Evolutionary conservation across 2,329 filamentous ascomycete species (phyloP).

Genomic region (Nemania sp.): DNA sequence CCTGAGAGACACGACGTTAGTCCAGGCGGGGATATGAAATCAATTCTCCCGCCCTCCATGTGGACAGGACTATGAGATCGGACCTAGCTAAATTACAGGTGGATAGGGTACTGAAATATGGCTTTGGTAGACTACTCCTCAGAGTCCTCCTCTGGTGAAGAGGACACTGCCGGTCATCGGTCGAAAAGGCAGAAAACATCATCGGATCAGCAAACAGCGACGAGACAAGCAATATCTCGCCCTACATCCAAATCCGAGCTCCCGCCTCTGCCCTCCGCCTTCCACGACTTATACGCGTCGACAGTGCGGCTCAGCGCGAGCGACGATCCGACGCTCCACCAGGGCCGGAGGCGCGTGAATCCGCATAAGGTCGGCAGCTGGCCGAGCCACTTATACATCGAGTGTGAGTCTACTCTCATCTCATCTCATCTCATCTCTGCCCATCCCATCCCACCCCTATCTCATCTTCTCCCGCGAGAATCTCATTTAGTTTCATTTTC

Average conservation of each 20-base stretch:
- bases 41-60: background rate
- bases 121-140: constrained; percentile 49
- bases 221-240: background rate
- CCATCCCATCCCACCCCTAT: too few relatives aligned
- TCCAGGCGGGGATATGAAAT: too few relatives aligned
- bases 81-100: background rate
- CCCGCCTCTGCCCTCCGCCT: constrained; percentile 77
- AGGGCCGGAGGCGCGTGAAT: constrained; percentile 77
- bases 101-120: constrained; percentile 30
- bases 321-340: constrained; percentile 85
- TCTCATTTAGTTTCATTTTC: too few relatives aligned
- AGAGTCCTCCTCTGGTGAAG: constrained; percentile 30
- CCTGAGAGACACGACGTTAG: too few relatives aligned
- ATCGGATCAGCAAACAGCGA: constrained; percentile 13
- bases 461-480: too few relatives aligned
- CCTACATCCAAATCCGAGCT: constrained; percentile 4
- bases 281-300: constrained; percentile 89
- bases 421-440: background rate
- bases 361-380: constrained; percentile 89
- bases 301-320: constrained; percentile 75
- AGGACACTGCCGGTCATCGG: background rate
- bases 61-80: background rate
- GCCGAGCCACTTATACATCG: constrained; percentile 90
- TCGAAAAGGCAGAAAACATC: constrained; percentile 38
- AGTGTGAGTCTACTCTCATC: constrained; percentile 67